Evolutionary conservation across 2,329 filamentous ascomycete species (phyloP).

Genomic region (Cercospora zeae-maydis): DNA sequence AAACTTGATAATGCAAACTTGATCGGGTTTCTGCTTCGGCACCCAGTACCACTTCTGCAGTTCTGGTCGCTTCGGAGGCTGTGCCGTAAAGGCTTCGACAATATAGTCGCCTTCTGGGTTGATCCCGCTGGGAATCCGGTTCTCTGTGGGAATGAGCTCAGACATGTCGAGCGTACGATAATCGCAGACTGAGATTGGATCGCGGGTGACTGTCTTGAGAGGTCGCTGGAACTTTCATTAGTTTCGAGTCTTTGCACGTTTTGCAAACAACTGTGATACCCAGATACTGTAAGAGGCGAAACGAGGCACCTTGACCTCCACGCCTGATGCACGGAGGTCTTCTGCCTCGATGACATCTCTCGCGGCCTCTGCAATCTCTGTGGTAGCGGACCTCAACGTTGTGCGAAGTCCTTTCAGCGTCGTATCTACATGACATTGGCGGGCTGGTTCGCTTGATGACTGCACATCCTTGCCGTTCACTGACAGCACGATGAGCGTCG

Average conservation of each 20-base stretch:
- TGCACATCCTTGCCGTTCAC: conserved; percentile 16
- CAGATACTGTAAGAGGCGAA: conserved; percentile 21
- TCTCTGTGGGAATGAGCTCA: conserved; percentile 19
- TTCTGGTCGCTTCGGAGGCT: conserved; percentile 16
- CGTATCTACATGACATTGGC: conserved; percentile 21
- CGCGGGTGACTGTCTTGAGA: conserved; percentile 21
- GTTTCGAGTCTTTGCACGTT: background rate
- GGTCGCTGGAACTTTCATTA: conserved; percentile 13
- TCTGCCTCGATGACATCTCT: conserved; percentile 16
- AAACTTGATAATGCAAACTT: conserved; percentile 24
- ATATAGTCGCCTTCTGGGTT: conserved; percentile 19
- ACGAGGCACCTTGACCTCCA: conserved; percentile 18
- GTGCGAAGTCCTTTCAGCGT: conserved; percentile 14
- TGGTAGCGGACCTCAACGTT: conserved; percentile 4
- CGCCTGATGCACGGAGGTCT: conserved; percentile 11
- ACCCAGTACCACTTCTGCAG: conserved; percentile 22
- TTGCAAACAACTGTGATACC: conserved; percentile 4
- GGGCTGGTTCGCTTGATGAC: conserved; percentile 15
- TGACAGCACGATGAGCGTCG: background rate
- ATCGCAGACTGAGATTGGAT: conserved; percentile 21
- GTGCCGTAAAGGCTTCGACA: conserved; percentile 13
- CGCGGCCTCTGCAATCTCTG: conserved; percentile 17
- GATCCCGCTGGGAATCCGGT: conserved; percentile 18
- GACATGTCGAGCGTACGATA: conserved; percentile 16
- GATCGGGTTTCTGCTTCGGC: conserved; percentile 20